A percentile compares a stretch with the other conserved stretches of the same genome.
Conservation (phyloP, 768 basidiomycete genomes). For the Coprinopsis strossmayeri region DNA sequence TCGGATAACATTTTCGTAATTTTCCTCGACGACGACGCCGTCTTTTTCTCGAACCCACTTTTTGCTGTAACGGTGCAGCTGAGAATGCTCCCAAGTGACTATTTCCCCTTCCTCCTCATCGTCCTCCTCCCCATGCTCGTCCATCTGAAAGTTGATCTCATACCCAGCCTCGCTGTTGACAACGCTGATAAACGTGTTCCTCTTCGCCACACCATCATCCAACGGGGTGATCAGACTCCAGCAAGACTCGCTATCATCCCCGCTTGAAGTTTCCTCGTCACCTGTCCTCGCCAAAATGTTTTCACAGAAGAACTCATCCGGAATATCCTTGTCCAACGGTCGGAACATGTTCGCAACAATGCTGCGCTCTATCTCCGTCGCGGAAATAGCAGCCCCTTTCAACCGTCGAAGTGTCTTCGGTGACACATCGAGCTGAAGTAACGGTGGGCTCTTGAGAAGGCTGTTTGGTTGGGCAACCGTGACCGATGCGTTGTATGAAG, state of each 20-base stretch:
- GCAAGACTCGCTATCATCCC: neutral
- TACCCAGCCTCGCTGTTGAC: neutral
- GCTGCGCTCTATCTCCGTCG: neutral
- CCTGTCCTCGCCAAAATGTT: neutral
- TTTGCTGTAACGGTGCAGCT: neutral
- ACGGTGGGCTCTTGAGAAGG: neutral
- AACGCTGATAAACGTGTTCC: neutral
- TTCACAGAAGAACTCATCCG: constrained; percentile 2
- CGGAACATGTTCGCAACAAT: constrained; percentile 1
- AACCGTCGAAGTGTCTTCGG: neutral
- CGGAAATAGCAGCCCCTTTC: neutral
- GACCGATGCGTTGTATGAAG: neutral
- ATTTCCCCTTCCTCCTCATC: neutral
- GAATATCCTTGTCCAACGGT: neutral
- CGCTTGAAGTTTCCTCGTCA: too few relatives aligned
- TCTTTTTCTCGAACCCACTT: neutral
- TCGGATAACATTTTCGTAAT: neutral
- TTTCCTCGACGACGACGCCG: neutral
- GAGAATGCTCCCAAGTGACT: neutral
- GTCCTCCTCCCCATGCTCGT: neutral
- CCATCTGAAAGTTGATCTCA: neutral
- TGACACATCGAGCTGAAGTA: neutral
- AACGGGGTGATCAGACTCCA: neutral
- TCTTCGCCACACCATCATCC: neutral
- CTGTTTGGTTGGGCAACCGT: neutral